Evolutionary conservation across 495 filamentous ascomycete species (phyloP), one percentile per base, ranked within the genome.

Genomic region (Podospora pseudoanserina): DNA sequence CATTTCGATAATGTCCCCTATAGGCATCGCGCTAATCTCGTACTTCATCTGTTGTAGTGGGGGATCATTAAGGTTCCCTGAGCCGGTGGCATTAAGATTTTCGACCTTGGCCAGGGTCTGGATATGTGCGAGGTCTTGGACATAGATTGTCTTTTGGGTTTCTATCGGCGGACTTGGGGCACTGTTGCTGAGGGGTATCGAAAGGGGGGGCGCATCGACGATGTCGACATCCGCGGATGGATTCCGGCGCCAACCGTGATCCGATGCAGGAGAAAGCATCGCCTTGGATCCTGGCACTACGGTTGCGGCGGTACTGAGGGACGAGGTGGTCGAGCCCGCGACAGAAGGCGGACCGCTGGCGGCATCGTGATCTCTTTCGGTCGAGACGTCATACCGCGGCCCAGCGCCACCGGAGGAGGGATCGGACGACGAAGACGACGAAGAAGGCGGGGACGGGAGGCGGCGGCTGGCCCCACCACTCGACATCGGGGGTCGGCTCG

Each of bases 1-100:
- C 96, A 99, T 99, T 79, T 99, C 96, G 79, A 99, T 99, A 72
- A 99, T 94, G 71, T 99, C 96, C 63, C 87, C 86, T 69, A 98
- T 95, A 62, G 96, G 94, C 95, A 99, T 99, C 63, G 88, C 90
- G 79, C 94, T 97, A 70, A 99, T 98, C 78, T 98, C 95, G 77
- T 96, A 99, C 73, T 90, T 86, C 79, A 86, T 79, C 68, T 85
- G 73, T 62, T 85, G 81, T 5, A 85, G 74, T 7, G 82, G 79
- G 0, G 80, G 79, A 63, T 84, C 82, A 66, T 83, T 82, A 5
- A 84, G 72, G 55, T 79, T 79, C 49, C 86, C 80, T 28, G 84
- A 77, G 0, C 80, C 78, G 49, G 80, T 75, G 32, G 79, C 77
- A 11, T 75, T 76, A 39, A 82, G 87, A 73, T 90, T 76, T 65